phyloP scores from a whole-genome alignment of 208 protist species.

The Leishmania gerbilli region DNA sequence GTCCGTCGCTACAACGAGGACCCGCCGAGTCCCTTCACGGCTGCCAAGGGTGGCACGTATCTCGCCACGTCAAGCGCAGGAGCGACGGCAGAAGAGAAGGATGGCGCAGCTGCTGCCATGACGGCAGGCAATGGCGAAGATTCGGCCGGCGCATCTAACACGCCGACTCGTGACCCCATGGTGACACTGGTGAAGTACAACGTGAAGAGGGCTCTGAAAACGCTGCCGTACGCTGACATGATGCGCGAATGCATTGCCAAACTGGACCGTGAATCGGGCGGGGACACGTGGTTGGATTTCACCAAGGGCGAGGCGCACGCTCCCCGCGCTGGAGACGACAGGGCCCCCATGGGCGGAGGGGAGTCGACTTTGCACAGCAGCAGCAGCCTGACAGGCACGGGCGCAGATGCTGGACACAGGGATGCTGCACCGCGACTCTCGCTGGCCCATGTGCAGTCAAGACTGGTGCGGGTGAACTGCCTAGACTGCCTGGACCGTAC shows the following conservation, averaged over 20 bases:
- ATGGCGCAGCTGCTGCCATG: not conserved
- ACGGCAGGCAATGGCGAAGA: not conserved
- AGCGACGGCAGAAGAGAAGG: not conserved
- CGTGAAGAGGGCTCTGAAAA: slow-evolving; percentile 49
- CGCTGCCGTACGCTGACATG: slow-evolving; percentile 44
- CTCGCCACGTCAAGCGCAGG: not conserved
- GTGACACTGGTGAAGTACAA: slow-evolving; percentile 56
- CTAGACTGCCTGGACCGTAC: slow-evolving; percentile 87
- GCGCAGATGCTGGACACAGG: not conserved
- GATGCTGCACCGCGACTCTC: slow-evolving; percentile 6
- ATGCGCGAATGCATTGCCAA: slow-evolving; percentile 20
- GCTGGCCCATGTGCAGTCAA: slow-evolving; percentile 17
- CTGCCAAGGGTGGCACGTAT: not conserved
- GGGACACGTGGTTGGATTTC: slow-evolving; percentile 31
- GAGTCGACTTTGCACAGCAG: not conserved
- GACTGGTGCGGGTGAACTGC: slow-evolving; percentile 71
- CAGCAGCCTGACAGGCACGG: not conserved
- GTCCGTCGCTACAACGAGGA: slow-evolving; percentile 36
- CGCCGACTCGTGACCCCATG: not conserved
- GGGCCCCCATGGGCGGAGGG: not conserved
- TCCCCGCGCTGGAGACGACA: not conserved
- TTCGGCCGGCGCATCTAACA: not conserved
- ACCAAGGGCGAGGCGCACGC: slow-evolving; percentile 18
- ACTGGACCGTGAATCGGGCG: slow-evolving; percentile 5
- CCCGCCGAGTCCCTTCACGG: not conserved